Evolutionary conservation across 441 rosid species (phyloP).

Genomic region (Pelargonium cotyledonis): DNA sequence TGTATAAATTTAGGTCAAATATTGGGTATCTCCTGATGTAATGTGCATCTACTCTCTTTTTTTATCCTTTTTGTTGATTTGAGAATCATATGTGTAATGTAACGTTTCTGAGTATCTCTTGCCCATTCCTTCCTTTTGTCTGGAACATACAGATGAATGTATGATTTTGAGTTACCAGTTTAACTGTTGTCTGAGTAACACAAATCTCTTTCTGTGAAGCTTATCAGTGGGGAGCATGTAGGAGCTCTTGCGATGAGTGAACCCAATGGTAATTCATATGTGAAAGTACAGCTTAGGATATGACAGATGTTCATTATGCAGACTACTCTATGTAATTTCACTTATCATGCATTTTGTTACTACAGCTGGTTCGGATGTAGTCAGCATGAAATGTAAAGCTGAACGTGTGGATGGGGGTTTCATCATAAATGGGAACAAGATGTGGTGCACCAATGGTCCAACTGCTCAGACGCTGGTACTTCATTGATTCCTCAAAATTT

Average conservation of each 20-base stretch:
- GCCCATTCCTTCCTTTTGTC: not conserved
- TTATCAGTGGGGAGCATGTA: conserved; percentile 89
- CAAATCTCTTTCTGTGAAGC: conserved; percentile 45
- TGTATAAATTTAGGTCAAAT: not conserved
- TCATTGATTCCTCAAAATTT: not conserved
- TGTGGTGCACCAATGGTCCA: conserved; percentile 99
- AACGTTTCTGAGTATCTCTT: not conserved
- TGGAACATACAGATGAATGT: not conserved
- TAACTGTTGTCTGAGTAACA: conserved; percentile 23
- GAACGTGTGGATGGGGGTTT: conserved; percentile 83
- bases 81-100: not conserved
- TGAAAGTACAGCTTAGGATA: not conserved
- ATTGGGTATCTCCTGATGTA: not conserved
- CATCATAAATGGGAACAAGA: conserved; percentile 78
- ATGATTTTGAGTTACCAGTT: not conserved
- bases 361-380: conserved; percentile 95
- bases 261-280: conserved; percentile 64
- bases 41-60: not conserved
- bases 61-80: not conserved
- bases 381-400: conserved; percentile 95
- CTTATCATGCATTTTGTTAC: conserved; percentile 10
- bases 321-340: conserved; percentile 12
- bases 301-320: not conserved
- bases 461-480: conserved; percentile 87
- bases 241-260: conserved; percentile 99